A percentile compares a stretch with the other conserved stretches of the same genome.
These are phyloP conservation scores for Ambrosia hybrid DNA, from an alignment of 140 eudicot species.

Conservation along the genomic window DNA sequence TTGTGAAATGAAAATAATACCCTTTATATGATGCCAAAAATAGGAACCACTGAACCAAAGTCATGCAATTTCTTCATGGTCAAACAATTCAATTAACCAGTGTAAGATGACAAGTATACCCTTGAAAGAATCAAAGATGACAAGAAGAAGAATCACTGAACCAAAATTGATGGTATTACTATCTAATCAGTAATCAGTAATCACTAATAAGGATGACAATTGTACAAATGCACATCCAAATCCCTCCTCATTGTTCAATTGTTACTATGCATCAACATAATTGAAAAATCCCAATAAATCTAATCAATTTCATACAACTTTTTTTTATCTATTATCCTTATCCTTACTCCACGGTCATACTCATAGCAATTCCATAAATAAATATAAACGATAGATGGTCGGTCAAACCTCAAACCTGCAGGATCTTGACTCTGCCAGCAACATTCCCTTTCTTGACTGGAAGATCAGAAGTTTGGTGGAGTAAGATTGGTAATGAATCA, in stretches of 20 bases:
- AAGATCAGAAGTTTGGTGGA: no score
- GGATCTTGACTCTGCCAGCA: constrained; percentile 91
- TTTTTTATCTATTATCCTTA: no score
- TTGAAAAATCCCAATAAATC: no score
- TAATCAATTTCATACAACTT: no score
- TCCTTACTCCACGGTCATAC: no score
- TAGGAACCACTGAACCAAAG: not conserved
- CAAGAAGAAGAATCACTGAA: not conserved
- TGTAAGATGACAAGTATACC: no score
- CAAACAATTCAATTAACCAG: no score
- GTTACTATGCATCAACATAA: no score
- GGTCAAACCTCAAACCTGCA: constrained; percentile 80
- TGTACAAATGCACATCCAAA: no score
- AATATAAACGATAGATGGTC: constrained; percentile 14
- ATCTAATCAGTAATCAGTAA: not conserved
- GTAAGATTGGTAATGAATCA: no score
- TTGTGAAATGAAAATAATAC: not conserved
- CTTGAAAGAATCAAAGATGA: not conserved
- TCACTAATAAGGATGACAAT: constrained; percentile 1
- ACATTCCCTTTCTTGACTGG: constrained; percentile 34
- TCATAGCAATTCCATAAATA: not conserved
- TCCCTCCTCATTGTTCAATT: no score
- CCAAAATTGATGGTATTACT: not conserved
- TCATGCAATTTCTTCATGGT: no score
- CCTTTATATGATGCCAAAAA: not conserved